phyloP scores from a whole-genome alignment of 1,284 basidiomycete species.

The Phylloboletellus chloephorus region DNA sequence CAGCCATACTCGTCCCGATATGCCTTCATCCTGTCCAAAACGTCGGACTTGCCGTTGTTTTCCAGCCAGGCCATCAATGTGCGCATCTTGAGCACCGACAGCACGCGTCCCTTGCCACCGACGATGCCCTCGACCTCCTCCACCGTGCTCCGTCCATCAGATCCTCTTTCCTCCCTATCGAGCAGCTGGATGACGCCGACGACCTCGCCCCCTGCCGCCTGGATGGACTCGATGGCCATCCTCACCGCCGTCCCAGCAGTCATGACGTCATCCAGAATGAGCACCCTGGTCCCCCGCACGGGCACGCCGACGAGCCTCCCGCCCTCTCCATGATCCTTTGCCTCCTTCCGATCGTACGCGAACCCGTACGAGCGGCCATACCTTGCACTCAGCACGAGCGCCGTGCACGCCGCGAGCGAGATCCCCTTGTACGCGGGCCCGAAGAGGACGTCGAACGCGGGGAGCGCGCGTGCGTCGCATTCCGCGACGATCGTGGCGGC shows the following conservation, averaged over 20 bases:
- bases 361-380: constrained; percentile 72
- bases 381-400: constrained; percentile 68
- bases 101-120: constrained; percentile 57
- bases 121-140: constrained; percentile 80
- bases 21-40: constrained; percentile 71
- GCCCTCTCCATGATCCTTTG: constrained; percentile 96
- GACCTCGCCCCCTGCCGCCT: constrained; percentile 65
- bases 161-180: constrained; percentile 86
- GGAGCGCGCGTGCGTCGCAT: constrained; percentile 44
- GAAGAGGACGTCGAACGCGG: constrained; percentile 86
- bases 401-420: constrained; percentile 85
- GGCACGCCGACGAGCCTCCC: constrained; percentile 86
- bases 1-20: constrained; percentile 82
- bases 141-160: constrained; percentile 67
- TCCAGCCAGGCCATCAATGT: constrained; percentile 86
- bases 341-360: constrained; percentile 94
- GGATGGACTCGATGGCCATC: constrained; percentile 71
- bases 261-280: constrained; percentile 96
- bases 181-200: constrained; percentile 90
- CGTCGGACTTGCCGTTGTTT: constrained; percentile 56
- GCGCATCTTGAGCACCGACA: constrained; percentile 77
- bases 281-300: constrained; percentile 73
- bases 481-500: constrained; percentile 66
- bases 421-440: constrained; percentile 99
- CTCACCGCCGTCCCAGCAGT: constrained; percentile 93